Base-by-base conservation (phyloP, 225 moss, liverwort and hornwort genomes). In the Physcomitrellopsis africana region DNA sequence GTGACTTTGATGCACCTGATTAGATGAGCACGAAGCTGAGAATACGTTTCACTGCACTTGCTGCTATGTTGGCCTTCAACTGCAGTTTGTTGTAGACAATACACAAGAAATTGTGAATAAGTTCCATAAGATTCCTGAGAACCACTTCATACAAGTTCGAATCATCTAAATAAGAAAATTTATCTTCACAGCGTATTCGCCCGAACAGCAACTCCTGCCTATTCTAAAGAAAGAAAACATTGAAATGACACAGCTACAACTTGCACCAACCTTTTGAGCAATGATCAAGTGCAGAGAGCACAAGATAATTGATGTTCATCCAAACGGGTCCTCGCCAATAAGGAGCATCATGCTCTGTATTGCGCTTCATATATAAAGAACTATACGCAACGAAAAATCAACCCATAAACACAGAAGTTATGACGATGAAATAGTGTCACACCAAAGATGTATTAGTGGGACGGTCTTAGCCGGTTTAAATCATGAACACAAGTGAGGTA, bases 261-360 rank as follows among this genome's bases (percentile, higher is more conserved):
- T 55, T 55, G 56, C 26, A 67, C 27, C 63, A 52, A 87, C 95
- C 91, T 78, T 84, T 86, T 23, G 92, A 82, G 70, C 92, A 93
- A 18, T 85, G 84, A 60, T 89, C 70, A 44, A 95, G 91, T 59
- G 95, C 99, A 73, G 99, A 95, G 71, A 95, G 79, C 68, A 82
- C 88, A 37, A 99, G 89, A 77, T 92, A 99, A 63, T 99, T 99
- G 71, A 99, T 88, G 64, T 93, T 99, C 72, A 99, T 89, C 99
- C 99, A 99, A 51, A 99, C 82, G 20, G 99, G 95, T 56, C 99
- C 99, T 78, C 99, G 85, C 99, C 99, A 99, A 69, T 99, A 99
- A 1, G 99, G 99, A 29, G 99, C 95, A 87, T 99, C 99, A 74
- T 95, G 95, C 70, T 99, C 92, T 60, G 99, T 95, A 82, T 99